Base-by-base conservation (phyloP, 106 monocot species). In the Acorus gramineus region DNA sequence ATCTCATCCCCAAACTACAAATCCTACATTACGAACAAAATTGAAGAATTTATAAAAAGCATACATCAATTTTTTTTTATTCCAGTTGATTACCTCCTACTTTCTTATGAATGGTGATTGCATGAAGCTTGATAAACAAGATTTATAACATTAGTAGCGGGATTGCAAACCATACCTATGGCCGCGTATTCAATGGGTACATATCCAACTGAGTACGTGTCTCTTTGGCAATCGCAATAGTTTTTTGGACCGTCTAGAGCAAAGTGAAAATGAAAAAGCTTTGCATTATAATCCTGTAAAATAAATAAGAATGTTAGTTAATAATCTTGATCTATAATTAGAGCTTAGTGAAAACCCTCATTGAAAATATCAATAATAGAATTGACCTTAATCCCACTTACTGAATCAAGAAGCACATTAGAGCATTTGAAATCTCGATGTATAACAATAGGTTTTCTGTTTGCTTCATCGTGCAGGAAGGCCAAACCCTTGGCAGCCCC, bases 371-470 rank as follows among this genome's bases (percentile, higher is more conserved):
- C 47, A 48, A 54, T 7, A 8, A 6, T 42, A 43, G 2, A 2
- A 2, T 28, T 28, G 49, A 44, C 4, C 62, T 47, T 44, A 57
- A 57, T 14, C 52, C 43, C 44, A 73, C 84, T 44, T 73, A 89
- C 85, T 46, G 89, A 66, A 69, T 89, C 89, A 58, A 89, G 82
- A 42, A 89, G 89, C 6, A 89, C 63, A 60, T 89, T 85, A 6
- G 89, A 89, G 28, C 84, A 71, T 77, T 95, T 95, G 66, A 95
- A 95, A 78, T 95, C 95, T 46, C 95, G 95, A 66, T 95, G 90
- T 50, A 95, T 28, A 28, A 28, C 90, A 52, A 95, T 86, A 28
- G 28, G 28, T 28, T 28, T 28, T 69, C 73, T 77, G 28, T 73
- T 70, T 7, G 78, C 72, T 5, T 79, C 55, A 55, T 78, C 66